Percentiles rank a stretch among this genome's conserved stretches.
Evolutionary conservation across 192 early-diverging fungal genomes (phyloP).

Genomic region (Coemansia reversa): DNA sequence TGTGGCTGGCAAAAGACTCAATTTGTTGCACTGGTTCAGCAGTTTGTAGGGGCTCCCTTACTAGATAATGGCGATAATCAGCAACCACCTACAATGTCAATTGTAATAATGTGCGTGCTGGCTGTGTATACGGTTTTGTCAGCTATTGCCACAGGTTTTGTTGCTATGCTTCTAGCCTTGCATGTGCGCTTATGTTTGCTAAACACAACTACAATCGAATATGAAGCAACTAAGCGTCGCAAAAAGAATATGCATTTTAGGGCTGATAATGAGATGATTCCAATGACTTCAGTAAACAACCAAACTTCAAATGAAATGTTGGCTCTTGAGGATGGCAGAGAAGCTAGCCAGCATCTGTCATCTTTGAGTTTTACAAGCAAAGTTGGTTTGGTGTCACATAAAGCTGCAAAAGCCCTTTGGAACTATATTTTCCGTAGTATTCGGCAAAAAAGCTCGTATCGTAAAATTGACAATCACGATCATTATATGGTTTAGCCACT

Average conservation of each 20-base stretch:
- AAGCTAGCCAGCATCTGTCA: too few species aligned
- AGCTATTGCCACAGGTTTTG: conserved; percentile 4
- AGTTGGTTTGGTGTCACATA: too few species aligned
- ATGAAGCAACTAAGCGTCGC: conserved; percentile 11
- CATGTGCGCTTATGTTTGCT: conserved; percentile 36
- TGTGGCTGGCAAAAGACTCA: conserved; percentile 12
- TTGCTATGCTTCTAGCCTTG: conserved; percentile 27
- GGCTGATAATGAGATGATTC: conserved; percentile 8
- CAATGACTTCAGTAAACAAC: conserved; percentile 9
- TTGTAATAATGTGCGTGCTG: conserved; percentile 20
- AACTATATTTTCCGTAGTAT: too few species aligned
- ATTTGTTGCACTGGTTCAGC: conserved; percentile 2
- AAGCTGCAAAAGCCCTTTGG: too few species aligned
- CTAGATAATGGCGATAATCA: neutral
- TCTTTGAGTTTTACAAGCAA: too few species aligned
- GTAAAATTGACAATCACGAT: neutral
- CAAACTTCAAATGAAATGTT: neutral
- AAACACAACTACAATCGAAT: conserved; percentile 40
- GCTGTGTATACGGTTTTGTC: conserved; percentile 21
- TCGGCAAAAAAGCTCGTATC: too few species aligned
- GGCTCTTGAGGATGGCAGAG: too few species aligned
- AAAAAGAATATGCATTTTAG: conserved; percentile 8
- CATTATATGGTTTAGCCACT: neutral
- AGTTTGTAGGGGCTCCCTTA: neutral
- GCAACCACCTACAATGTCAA: neutral